A percentile compares a stretch with the other conserved stretches of the same genome.
Evolutionary conservation across 2,329 filamentous ascomycete species (phyloP).

Genomic region (Xylariales sp.): DNA sequence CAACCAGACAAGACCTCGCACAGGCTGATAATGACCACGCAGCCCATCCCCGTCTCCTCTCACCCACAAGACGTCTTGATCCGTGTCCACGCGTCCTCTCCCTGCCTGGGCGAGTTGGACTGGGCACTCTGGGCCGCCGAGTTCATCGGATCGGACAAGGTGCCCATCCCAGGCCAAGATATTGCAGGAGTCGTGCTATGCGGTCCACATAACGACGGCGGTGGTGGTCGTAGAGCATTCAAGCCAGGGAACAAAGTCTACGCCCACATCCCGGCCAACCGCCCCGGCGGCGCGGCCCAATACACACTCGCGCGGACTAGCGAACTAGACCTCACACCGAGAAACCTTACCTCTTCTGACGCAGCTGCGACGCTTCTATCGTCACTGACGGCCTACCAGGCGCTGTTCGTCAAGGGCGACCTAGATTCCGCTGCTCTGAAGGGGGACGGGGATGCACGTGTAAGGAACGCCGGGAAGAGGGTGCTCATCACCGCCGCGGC

Average conservation of each 20-base stretch:
- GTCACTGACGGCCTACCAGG: slow-evolving; percentile 36
- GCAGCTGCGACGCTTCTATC: slow-evolving; percentile 34
- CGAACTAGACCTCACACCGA: slow-evolving; percentile 31
- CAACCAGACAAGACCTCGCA: slow-evolving; percentile 1
- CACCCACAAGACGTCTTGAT: not conserved
- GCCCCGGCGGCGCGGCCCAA: slow-evolving; percentile 22
- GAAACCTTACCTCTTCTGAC: slow-evolving; percentile 27
- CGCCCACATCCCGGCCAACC: not conserved
- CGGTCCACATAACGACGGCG: no score
- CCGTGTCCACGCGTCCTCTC: not conserved
- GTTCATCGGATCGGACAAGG: not conserved
- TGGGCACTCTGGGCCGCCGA: not conserved
- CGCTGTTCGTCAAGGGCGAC: slow-evolving; percentile 24
- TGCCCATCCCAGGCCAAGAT: slow-evolving; percentile 30
- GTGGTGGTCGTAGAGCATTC: slow-evolving; percentile 14
- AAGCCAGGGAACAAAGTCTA: not conserved
- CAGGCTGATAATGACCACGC: not conserved
- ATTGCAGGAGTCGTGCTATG: slow-evolving; percentile 32
- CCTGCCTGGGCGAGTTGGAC: slow-evolving; percentile 1
- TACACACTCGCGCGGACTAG: slow-evolving; percentile 24
- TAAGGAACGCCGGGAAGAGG: not conserved
- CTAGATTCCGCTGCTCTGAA: not conserved
- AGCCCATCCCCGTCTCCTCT: not conserved
- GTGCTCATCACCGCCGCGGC: not conserved
- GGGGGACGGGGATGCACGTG: not conserved